Base-by-base conservation (phyloP, 2,329 filamentous ascomycete genomes). In the Xylaria sp. region DNA sequence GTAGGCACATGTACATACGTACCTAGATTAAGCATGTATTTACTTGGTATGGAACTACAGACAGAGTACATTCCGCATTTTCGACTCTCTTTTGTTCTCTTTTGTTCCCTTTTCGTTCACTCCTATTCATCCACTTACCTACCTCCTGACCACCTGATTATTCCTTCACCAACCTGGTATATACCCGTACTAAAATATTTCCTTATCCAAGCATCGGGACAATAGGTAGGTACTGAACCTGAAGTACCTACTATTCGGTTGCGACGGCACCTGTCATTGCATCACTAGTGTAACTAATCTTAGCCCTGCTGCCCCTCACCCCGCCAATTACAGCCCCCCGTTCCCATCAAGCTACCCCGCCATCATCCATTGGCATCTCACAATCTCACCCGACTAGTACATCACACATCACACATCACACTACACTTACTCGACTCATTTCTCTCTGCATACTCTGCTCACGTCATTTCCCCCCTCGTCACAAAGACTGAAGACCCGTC, bases 301-400 rank as follows among this genome's bases (percentile, higher is more conserved):
- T 10, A 32, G 37, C 12, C 54, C 35, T 57, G 54, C 18, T 6
- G 40, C 59, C 50, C 57, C 66, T 54, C 67, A 18, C 51, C 63
- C 66, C 66, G 57, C 63, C 63, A 63, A 66, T 66, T 18, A 54
- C 29, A 55, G 18, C 42, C 51, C 10, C 5, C 59, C 27, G 23
- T 44, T 54, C 25, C 16, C 13, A 27, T 8, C 16, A 65, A 69
- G 58, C 55, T 62, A 69, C 68, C 68, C 68, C 68, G 68, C 68
- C 65, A 61, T 57, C 21, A 40, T 50, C 48, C 32, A 37, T 47
- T 12, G 18, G 23, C 61, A 53, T 65, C 58, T 54, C 53, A 59
- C 57, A 55, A 53, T 65, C 58, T 54, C 53, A 54, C 57, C 61
- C 35, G 37, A 59, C 63, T 32, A 50, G 60, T 35, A 13, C 8